These are phyloP conservation scores for Aquilaria sinensis DNA, from an alignment of 345 rosid genomes.

Conservation along the genomic window DNA sequence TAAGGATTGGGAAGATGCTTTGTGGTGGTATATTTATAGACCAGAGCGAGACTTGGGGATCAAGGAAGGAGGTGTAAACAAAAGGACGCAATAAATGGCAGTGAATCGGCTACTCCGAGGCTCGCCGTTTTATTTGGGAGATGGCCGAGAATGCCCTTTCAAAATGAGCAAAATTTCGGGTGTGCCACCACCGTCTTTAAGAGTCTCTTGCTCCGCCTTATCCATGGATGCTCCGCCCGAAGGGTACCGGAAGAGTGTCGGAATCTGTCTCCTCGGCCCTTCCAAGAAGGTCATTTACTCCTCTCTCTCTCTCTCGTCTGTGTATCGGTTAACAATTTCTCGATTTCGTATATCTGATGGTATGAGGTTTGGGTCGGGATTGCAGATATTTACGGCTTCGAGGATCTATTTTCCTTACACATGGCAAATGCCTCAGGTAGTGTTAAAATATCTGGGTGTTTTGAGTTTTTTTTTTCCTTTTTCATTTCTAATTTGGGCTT, in stretches of 20 bases:
- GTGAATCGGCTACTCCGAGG: conserved; percentile 23
- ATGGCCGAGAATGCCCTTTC: conserved; percentile 17
- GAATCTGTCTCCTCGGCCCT: conserved; percentile 61
- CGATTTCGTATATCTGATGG: not conserved
- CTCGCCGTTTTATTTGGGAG: conserved; percentile 15
- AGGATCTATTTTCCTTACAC: conserved; percentile 61
- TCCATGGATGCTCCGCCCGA: conserved; percentile 61
- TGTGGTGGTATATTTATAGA: not conserved
- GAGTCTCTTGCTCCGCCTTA: conserved; percentile 22
- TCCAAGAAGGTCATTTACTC: conserved; percentile 45
- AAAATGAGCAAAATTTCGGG: conserved; percentile 21
- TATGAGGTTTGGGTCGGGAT: conserved; percentile 1
- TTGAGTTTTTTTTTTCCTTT: not conserved
- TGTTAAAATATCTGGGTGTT: not conserved
- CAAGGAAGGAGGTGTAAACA: conserved; percentile 17
- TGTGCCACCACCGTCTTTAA: conserved; percentile 18
- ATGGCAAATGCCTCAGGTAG: conserved; percentile 90
- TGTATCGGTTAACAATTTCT: not conserved
- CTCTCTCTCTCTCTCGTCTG: not conserved
- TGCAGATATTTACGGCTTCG: conserved; percentile 61
- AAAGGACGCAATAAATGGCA: conserved; percentile 35
- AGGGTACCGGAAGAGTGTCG: conserved; percentile 74
- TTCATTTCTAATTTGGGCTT: not conserved
- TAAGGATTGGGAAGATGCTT: not conserved
- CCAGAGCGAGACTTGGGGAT: conserved; percentile 20